These are phyloP conservation scores for Pseudocercospora macadamiae DNA, from an alignment of 2,329 filamentous ascomycete genomes.

Conservation along the genomic window DNA sequence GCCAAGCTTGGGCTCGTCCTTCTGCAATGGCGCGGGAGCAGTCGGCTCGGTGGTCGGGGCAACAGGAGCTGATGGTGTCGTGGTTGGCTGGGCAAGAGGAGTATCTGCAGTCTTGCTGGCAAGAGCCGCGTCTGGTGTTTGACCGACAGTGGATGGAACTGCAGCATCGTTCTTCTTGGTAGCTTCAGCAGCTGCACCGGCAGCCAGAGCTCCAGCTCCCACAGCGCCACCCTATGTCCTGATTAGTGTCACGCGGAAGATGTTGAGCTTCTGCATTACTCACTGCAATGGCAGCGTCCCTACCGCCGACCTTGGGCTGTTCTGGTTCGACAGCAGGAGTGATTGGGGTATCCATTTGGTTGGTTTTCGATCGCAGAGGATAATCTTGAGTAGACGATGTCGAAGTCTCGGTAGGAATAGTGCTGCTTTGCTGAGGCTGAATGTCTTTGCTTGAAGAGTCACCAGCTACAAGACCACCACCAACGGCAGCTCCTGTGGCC, in stretches of 20 bases:
- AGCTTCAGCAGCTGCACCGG: slow-evolving; percentile 1
- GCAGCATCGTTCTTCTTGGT: not conserved
- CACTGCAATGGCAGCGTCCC: slow-evolving; percentile 36
- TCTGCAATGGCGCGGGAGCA: not conserved
- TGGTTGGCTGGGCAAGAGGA: not conserved
- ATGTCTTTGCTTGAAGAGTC: not conserved
- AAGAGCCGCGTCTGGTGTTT: not conserved
- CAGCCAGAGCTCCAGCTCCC: slow-evolving; percentile 27
- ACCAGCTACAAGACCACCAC: not conserved
- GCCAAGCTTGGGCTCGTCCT: not conserved
- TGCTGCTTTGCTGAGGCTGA: slow-evolving; percentile 5
- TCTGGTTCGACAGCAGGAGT: not conserved
- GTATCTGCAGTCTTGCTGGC: not conserved
- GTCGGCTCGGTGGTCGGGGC: too few species aligned
- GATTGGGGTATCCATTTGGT: not conserved
- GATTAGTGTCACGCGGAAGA: too few species aligned
- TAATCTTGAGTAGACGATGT: not conserved
- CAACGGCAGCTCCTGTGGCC: not conserved
- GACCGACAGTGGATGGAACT: not conserved
- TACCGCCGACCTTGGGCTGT: slow-evolving; percentile 36
- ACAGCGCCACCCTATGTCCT: slow-evolving; percentile 27
- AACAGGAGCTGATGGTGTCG: too few species aligned
- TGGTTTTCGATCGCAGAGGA: not conserved
- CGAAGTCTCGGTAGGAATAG: not conserved
- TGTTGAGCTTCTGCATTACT: not conserved